Base-by-base conservation (phyloP, 345 rosid genomes). In the Euphorbia pulcherrima region DNA sequence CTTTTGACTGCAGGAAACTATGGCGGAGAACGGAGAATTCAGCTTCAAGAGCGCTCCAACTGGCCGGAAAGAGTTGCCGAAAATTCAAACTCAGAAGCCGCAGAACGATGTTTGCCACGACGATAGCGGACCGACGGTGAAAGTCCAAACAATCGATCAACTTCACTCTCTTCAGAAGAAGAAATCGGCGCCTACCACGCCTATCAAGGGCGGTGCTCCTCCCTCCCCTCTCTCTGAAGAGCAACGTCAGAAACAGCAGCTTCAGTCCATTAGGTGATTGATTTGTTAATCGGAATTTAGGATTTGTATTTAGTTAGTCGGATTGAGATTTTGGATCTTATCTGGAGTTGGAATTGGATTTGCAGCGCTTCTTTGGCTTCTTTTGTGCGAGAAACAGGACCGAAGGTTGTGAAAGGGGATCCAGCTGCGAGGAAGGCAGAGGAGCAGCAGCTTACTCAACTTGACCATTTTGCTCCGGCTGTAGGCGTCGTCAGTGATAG, bases 321-420 rank as follows among this genome's bases (percentile, higher is more conserved):
- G 20, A 27, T 9, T 8, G 33, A 17, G 21, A 55, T 8, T 40
- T 28, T 17, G 26, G 10, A 5, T 5, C 0, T 6, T 35, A 6
- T 6, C 0, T 16, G 5, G 29, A 14, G 16, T 54, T 37, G 7
- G 18, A 24, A 58, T 27, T 1, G 24, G 21, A 4, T n/a, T 3
- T 5, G 11, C 81, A 94, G 99, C 81, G 97, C 99, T 18, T 94
- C 99, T 3, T 79, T 94, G 85, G 99, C 99, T 1, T 94, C 99
- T 27, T 72, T 89, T 75, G 85, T 95, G 55, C 79, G 99, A 75
- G 99, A 86, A 71, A 88, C 97, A 2, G 99, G 99, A 60, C 99
- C 99, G 5, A 82, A 80, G 80, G 30, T 94, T 64, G 93, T 94
- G 69, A 83, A n/a, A 72, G 99, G 99, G 40, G 99, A 94, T 72